Base-by-base conservation (phyloP, 345 rosid genomes). In the Heritiera littoralis region DNA sequence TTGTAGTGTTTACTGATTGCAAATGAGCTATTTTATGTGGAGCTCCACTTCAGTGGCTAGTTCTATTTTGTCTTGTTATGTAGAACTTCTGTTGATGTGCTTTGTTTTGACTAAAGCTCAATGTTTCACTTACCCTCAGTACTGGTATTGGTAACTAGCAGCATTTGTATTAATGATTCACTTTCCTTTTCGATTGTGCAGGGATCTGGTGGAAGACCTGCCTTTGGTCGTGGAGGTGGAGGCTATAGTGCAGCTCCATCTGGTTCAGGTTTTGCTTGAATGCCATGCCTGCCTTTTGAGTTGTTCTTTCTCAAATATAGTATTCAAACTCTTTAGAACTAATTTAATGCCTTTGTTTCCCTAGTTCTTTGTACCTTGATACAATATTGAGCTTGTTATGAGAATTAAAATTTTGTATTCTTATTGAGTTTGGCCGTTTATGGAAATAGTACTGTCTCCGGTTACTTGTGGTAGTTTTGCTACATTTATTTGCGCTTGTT, bases 201-300 rank as follows among this genome's bases (percentile, higher is more conserved):
- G 94, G 90, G 89, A 15, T 52, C 94, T 75, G 91, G 93, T 77
- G 90, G 87, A 63, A 90, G 96, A 80, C 87, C 92, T 52, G 90
- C 88, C 17, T 92, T 92, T 84, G 98, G 98, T 56, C 93, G 96
- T 38, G 96, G 98, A 38, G 90, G 91, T 80, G 92, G 96, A 38
- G 88, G 91, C 54, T 86, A 80, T 54, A 69, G 88, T 10, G 88
- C 86, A 71, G 87, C 88, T 23, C 90, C 88, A 60, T 80, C 89
- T 60, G 86, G 89, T 63, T 85, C 92, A 45, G 89, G 84, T 11
- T 79, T 89, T 13, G 76, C 91, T 84, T 91, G 85, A 91, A 83
- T 82, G 7, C 0, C 15, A 32, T 23, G 73, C 14, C 30, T 55
- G 68, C 8, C 68, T 10, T 14, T 56, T 43, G 18, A 30, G 5